Evolutionary conservation across 2,329 filamentous ascomycete species (phyloP).

Genomic region (Epichloe coenophiala): DNA sequence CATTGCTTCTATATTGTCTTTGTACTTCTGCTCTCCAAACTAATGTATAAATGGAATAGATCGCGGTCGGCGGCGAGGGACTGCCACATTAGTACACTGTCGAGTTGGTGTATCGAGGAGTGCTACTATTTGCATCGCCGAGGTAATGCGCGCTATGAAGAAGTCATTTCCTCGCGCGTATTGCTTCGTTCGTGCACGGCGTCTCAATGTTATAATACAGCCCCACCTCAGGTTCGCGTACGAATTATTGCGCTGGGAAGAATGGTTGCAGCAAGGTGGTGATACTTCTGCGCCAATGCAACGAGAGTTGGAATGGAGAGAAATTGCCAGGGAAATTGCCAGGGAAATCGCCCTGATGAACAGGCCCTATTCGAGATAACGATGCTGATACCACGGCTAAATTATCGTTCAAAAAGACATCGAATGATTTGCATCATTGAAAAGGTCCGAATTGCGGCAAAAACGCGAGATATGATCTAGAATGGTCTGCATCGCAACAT

Average conservation of each 20-base stretch:
- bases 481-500: too few relatives aligned
- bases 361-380: constrained; percentile 67
- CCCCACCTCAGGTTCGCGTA: constrained; percentile 91
- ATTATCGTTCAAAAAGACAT: not conserved
- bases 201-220: constrained; percentile 96
- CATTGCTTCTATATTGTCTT: not conserved
- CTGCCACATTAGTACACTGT: constrained; percentile 87
- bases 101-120: constrained; percentile 90
- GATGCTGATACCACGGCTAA: not conserved
- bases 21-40: not conserved
- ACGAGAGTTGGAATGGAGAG: constrained; percentile 82
- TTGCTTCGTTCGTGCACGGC: constrained; percentile 83
- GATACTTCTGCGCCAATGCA: constrained; percentile 33
- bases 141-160: constrained; percentile 74
- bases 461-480: too few relatives aligned
- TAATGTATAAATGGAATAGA: constrained; percentile 36
- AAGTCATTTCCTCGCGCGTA: constrained; percentile 87
- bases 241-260: constrained; percentile 93
- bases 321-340: constrained; percentile 73
- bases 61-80: constrained; percentile 60
- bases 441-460: too few relatives aligned
- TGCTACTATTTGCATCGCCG: constrained; percentile 96
- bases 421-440: too few relatives aligned
- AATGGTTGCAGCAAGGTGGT: constrained; percentile 47
- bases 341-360: constrained; percentile 94